These are phyloP conservation scores for Fusarium newnesense DNA, from an alignment of 2,329 filamentous ascomycete genomes.

Conservation along the genomic window DNA sequence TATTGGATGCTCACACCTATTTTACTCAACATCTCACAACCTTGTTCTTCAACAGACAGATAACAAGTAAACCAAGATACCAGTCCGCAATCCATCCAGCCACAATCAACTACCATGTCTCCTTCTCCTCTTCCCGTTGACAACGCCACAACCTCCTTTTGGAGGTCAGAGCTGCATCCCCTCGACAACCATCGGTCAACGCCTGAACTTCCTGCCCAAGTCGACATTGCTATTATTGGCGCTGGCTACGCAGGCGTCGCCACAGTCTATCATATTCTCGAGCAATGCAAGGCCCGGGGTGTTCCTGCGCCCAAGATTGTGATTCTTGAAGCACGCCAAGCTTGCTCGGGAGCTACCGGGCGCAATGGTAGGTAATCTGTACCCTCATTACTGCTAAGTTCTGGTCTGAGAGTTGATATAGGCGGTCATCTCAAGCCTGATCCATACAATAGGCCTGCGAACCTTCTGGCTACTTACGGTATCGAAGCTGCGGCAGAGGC, in stretches of 20 bases:
- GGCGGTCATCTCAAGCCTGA: background rate
- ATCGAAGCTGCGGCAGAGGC: background rate
- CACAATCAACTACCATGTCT: background rate
- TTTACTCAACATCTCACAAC: background rate
- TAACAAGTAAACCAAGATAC: background rate
- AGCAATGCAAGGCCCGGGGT: background rate
- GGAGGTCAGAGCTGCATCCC: background rate
- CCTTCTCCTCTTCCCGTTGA: background rate
- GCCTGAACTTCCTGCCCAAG: background rate
- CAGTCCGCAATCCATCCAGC: fast-evolving
- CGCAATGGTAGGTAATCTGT: too few relatives aligned
- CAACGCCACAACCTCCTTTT: background rate
- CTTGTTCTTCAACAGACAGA: background rate
- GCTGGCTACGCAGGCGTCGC: background rate
- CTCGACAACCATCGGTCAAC: slow-evolving; percentile 1
- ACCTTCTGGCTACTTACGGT: background rate
- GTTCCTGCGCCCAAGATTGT: background rate
- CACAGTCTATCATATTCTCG: background rate
- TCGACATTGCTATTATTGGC: background rate
- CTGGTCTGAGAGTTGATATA: fast-evolving
- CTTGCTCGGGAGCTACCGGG: background rate
- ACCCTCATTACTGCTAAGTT: too few relatives aligned
- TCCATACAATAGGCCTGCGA: background rate
- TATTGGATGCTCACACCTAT: background rate
- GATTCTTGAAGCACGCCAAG: slow-evolving; percentile 6